Evolutionary conservation across 345 rosid genomes (phyloP).

Genomic region (Cardamine occulta): DNA sequence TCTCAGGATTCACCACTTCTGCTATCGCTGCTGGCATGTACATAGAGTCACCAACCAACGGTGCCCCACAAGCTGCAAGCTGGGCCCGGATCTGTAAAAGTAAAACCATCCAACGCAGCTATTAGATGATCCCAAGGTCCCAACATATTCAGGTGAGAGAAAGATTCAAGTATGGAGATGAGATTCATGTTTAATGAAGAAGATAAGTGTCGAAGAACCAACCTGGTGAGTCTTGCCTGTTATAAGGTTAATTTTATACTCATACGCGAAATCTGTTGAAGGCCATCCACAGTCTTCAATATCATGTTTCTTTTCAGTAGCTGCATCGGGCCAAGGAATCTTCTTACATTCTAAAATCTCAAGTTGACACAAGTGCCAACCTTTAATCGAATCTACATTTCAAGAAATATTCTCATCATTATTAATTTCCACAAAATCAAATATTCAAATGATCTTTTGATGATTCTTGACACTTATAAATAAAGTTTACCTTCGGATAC

Average conservation of each 20-base stretch:
- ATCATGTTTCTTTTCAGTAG: conserved; percentile 52
- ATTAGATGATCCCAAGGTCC: not conserved
- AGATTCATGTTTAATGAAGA: not conserved
- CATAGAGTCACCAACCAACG: conserved; percentile 87
- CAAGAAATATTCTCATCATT: not conserved
- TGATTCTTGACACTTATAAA: conserved; percentile 9
- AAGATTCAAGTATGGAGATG: not conserved
- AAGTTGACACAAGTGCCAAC: conserved; percentile 88
- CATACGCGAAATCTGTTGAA: conserved; percentile 66
- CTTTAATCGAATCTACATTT: conserved; percentile 61
- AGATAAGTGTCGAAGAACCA: conserved; percentile 14
- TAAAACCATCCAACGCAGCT: conserved; percentile 7
- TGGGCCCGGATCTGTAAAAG: conserved; percentile 76
- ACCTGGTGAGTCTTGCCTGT: conserved; percentile 99
- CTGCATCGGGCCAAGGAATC: conserved; percentile 77
- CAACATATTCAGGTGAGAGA: conserved; percentile 9
- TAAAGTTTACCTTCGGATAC: conserved; percentile 66
- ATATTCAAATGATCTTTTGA: not conserved
- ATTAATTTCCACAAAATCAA: not conserved
- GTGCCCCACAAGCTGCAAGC: conserved; percentile 86
- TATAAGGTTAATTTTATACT: conserved; percentile 84
- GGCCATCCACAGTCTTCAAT: conserved; percentile 76
- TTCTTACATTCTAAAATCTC: conserved; percentile 81
- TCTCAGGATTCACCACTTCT: conserved; percentile 60
- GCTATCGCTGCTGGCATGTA: conserved; percentile 90